Evolutionary conservation across 2,329 filamentous ascomycete genomes (phyloP).

Genomic region (Reticulascus tulasneorum): DNA sequence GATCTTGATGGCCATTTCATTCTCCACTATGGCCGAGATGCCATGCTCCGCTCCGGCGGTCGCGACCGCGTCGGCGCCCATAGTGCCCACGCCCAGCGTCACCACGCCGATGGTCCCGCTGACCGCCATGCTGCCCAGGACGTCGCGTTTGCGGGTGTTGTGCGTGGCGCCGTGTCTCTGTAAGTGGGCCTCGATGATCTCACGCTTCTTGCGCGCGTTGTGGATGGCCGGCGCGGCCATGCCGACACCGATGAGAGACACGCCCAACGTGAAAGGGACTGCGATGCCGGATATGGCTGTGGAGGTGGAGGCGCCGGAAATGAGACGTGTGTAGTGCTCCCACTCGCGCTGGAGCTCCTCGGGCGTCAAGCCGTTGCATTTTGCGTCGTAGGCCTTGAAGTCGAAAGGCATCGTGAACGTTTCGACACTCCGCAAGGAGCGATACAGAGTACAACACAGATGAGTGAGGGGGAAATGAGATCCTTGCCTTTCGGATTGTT

Average conservation of each 20-base stretch:
- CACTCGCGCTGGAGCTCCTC: slow-evolving; percentile 38
- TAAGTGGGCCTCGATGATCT: slow-evolving; percentile 36
- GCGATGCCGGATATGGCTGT: slow-evolving; percentile 34
- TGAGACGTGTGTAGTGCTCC: slow-evolving; percentile 39
- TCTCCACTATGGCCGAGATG: slow-evolving; percentile 19
- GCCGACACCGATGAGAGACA: slow-evolving; percentile 34
- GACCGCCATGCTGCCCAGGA: slow-evolving; percentile 33
- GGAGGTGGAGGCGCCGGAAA: slow-evolving; percentile 34
- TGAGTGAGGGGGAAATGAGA: too few species aligned
- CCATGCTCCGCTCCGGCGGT: slow-evolving; percentile 31
- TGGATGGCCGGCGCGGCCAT: slow-evolving; percentile 35
- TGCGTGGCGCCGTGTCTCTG: slow-evolving; percentile 28
- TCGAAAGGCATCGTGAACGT: slow-evolving; percentile 36
- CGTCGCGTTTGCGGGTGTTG: slow-evolving; percentile 35
- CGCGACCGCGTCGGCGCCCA: slow-evolving; percentile 30
- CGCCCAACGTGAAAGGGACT: slow-evolving; percentile 32
- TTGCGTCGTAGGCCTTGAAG: slow-evolving; percentile 34
- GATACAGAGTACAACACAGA: too few species aligned
- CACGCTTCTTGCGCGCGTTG: slow-evolving; percentile 38
- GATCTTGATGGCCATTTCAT: slow-evolving; percentile 30
- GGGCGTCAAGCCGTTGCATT: slow-evolving; percentile 30
- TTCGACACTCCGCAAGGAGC: too few species aligned
- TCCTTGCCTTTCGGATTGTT: too few species aligned
- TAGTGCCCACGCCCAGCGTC: slow-evolving; percentile 29
- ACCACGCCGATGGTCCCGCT: slow-evolving; percentile 31